Base-by-base conservation (phyloP, 78 protist species). In the Dictyostelium firmibasis region DNA sequence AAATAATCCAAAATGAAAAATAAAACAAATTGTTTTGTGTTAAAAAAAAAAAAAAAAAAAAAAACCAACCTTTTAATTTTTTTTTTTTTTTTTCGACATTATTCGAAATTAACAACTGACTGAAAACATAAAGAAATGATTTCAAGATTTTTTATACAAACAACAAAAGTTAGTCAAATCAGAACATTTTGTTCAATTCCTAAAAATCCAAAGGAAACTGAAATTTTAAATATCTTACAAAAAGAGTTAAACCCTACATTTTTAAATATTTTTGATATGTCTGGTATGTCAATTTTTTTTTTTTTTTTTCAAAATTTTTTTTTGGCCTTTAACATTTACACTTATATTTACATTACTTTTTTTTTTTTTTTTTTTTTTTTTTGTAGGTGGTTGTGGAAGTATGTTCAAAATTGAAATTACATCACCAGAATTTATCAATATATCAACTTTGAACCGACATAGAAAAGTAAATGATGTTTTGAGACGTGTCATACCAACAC, bases 371-470 rank as follows among this genome's bases (percentile, higher is more conserved):
- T 13, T 27, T 47, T 2, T 57, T 76, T 25, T 18, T 29, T 69
- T 27, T 69, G 7, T 69, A 88, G 93, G 93, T 64, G 93, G 93
- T 31, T 88, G 93, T 88, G 93, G 93, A 57, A 79, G 86, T 57
- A 88, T 88, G 93, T 88, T 79, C 67, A 88, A 84, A 79, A 88
- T 88, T 25, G 86, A 77, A 31, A 43, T 88, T 27, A 23, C 64
- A 35, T 78, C 86, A 25, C 16, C 64, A 29, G 85, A 57, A 79
- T 88, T 88, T 67, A 79, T 60, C 31, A 81, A 53, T 23, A 79
- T 64, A 44, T 62, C 77, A 33, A 78, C n/a, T 31, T 31, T 88
- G 2, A 57, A 18, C 18, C 93, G 79, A 79, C 93, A 88, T 78
- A 88, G 81, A 88, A n/a, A 62, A 43, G 93, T 88, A 16, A 88